phyloP scores from a whole-genome alignment of 2,329 filamentous ascomycete species.

The Talaromyces marneffei region DNA sequence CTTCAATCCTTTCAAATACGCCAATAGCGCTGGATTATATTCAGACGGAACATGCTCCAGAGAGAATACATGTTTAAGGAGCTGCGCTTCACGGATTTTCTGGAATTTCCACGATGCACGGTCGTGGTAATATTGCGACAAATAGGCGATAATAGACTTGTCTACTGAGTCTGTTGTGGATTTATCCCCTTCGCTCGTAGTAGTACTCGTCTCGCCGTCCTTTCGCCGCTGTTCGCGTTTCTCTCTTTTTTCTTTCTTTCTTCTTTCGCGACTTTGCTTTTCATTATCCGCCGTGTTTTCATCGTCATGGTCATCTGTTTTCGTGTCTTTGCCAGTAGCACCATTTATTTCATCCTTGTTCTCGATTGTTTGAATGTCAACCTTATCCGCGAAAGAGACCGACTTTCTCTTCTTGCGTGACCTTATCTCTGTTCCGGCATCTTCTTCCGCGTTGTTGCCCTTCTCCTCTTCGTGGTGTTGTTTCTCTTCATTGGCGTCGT shows the following conservation, averaged over 20 bases:
- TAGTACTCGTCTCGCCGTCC: neutral
- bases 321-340: neutral
- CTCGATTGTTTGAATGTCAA: conserved; percentile 44
- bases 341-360: conserved; percentile 9
- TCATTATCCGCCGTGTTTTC: conserved; percentile 20
- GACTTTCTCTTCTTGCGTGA: conserved; percentile 42
- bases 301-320: neutral
- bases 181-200: neutral
- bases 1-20: conserved; percentile 74
- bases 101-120: conserved; percentile 86
- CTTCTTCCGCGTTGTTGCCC: conserved; percentile 8
- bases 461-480: neutral
- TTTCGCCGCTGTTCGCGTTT: conserved; percentile 17
- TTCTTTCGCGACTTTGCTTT: conserved; percentile 23
- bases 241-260: conserved; percentile 19
- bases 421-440: neutral
- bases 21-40: conserved; percentile 64
- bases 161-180: conserved; percentile 20
- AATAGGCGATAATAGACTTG: conserved; percentile 64
- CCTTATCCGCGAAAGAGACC: conserved; percentile 56
- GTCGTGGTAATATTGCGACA: conserved; percentile 66
- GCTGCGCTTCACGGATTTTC: conserved; percentile 80
- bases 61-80: conserved; percentile 78
- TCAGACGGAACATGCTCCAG: conserved; percentile 62
- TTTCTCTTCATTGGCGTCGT: conserved; percentile 19